These are phyloP conservation scores for Boletus semigastroideus DNA, from an alignment of 1,284 basidiomycete genomes.

Conservation along the genomic window DNA sequence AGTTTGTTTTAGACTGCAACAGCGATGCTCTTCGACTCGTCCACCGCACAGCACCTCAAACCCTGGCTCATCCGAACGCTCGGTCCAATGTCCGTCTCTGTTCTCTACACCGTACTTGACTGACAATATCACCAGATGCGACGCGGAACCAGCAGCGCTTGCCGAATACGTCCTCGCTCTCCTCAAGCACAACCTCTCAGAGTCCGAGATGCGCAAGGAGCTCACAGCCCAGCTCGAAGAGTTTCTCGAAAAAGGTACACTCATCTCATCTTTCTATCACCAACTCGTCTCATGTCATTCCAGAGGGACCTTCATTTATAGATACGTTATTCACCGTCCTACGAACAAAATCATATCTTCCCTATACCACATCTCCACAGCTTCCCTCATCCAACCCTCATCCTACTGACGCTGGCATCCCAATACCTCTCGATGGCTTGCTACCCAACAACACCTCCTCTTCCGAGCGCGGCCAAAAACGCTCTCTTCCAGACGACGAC, in stretches of 20 bases:
- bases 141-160: conserved; percentile 92
- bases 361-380: conserved; percentile 52
- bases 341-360: conserved; percentile 78
- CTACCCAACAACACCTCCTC: conserved; percentile 46
- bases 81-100: conserved; percentile 70
- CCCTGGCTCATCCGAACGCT: conserved; percentile 83
- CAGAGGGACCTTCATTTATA: conserved; percentile 80
- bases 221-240: conserved; percentile 80
- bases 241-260: conserved; percentile 84
- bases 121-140: conserved; percentile 62
- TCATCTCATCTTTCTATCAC: conserved; percentile 21
- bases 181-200: conserved; percentile 84
- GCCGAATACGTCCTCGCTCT: conserved; percentile 96
- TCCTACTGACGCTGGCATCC: conserved; percentile 61
- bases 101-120: background rate
- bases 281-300: conserved; percentile 8
- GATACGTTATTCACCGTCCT: conserved; percentile 82
- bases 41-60: conserved; percentile 63
- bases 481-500: conserved; percentile 60
- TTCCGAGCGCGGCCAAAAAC: conserved; percentile 60
- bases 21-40: conserved; percentile 64
- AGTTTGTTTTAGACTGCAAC: conserved; percentile 4
- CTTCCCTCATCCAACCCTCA: conserved; percentile 37
- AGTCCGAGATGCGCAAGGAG: conserved; percentile 81
- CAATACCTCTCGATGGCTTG: conserved; percentile 71